Percentiles rank a stretch among this genome's conserved stretches.
phyloP scores from a whole-genome alignment of 2,329 filamentous ascomycete species.

The Zymoseptoria tritici region DNA sequence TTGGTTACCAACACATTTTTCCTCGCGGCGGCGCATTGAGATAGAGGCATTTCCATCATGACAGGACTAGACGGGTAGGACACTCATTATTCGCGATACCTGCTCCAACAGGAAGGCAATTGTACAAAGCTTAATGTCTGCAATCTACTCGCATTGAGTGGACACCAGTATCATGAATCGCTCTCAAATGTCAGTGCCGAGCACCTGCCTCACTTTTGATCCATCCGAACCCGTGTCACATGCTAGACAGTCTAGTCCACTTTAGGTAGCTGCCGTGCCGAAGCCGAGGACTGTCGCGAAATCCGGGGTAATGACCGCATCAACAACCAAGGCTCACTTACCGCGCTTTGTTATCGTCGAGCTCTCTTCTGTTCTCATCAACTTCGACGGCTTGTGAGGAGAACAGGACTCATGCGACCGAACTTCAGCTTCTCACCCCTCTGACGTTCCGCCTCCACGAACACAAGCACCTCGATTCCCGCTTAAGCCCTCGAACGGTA shows the following conservation, averaged over 20 bases:
- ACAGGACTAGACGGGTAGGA: not conserved
- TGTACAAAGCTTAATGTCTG: too few relatives aligned
- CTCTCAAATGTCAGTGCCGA: too few relatives aligned
- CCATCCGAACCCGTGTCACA: too few relatives aligned
- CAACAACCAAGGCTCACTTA: not conserved
- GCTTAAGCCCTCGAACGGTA: not conserved
- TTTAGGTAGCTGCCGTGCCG: too few relatives aligned
- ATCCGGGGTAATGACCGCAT: constrained; percentile 1
- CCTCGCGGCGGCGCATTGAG: constrained; percentile 24
- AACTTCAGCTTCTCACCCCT: not conserved
- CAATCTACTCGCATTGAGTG: too few relatives aligned
- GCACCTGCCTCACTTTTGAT: too few relatives aligned
- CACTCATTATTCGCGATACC: not conserved
- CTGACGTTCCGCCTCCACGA: not conserved
- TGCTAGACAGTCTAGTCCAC: too few relatives aligned
- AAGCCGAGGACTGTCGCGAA: not conserved
- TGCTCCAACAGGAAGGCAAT: too few relatives aligned
- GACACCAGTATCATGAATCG: too few relatives aligned
- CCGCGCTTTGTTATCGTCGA: not conserved
- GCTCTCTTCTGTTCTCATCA: not conserved
- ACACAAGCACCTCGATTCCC: not conserved
- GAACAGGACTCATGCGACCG: not conserved
- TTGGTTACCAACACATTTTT: constrained; percentile 81
- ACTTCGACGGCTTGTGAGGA: not conserved
- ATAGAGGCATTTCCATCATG: not conserved